Conservation (phyloP, 805 yeast species). For the Middelhovenomyces tepae region DNA sequence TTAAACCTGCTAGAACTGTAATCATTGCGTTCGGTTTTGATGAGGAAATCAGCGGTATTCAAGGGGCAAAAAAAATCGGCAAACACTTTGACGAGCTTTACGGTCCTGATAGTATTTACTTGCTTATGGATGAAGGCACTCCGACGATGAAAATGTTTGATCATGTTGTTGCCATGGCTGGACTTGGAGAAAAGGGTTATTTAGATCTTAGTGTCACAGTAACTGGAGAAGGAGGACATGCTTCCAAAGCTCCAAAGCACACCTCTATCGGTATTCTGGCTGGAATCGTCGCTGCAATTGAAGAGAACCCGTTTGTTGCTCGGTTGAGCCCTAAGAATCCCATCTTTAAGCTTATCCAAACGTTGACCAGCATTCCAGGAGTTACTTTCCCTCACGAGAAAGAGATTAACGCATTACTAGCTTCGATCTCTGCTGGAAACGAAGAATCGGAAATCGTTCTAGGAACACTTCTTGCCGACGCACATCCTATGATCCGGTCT, state of each 20-base stretch:
- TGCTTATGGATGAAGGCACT: conserved; percentile 67
- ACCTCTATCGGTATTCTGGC: conserved; percentile 70
- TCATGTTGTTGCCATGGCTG: conserved; percentile 45
- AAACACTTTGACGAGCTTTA: conserved; percentile 40
- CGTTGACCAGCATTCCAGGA: conserved; percentile 24
- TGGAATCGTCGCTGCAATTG: conserved; percentile 47
- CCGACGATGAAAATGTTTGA: conserved; percentile 28
- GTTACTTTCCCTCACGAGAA: conserved; percentile 12
- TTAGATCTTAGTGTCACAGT: conserved; percentile 42
- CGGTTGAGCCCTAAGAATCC: conserved; percentile 49
- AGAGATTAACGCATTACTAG: background rate
- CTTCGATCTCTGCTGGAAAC: conserved; percentile 2
- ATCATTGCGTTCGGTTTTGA: conserved; percentile 67
- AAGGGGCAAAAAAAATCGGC: conserved; percentile 52
- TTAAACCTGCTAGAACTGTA: conserved; percentile 51
- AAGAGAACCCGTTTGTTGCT: conserved; percentile 45
- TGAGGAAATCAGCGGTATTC: conserved; percentile 61
- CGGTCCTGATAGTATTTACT: conserved; percentile 52
- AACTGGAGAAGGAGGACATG: conserved; percentile 67
- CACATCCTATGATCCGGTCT: conserved; percentile 2
- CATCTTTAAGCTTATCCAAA: conserved; percentile 43
- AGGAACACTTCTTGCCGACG: conserved; percentile 10
- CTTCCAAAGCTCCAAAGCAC: conserved; percentile 74
- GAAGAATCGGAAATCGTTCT: conserved; percentile 5
- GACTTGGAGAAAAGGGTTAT: conserved; percentile 56